Evolutionary conservation across 805 yeast genomes (phyloP), one percentile per base, ranked within the genome.

Genomic region (Ogataea thermomethanolica): DNA sequence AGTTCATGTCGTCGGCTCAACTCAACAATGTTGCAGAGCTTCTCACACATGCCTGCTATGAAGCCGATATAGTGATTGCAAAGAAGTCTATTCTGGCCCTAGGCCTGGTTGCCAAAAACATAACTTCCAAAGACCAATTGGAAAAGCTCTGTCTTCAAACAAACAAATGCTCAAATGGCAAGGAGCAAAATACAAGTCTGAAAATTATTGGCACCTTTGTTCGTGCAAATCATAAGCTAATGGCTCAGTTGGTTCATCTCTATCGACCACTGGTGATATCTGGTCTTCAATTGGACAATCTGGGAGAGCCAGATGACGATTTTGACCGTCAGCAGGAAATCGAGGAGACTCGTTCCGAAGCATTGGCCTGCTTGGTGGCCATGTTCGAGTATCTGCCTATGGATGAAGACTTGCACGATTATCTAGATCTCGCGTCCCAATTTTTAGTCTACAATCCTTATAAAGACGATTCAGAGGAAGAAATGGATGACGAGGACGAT

Each of bases 371-470:
- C 20, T 50, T 76, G 12, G 67, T 61, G 7, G 50, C 63, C 0
- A 59, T 79, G 37, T 57, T 67, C 23, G 65, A 72, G n/a, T 36
- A 36, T 7, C 55, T 74, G 20, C 67, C 69, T 14, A 41, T 58
- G 36, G 61, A 57, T 9, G 44, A 46, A 9, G 58, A 56, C 30
- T 44, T 58, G 11, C 46, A 39, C 9, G 61, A 63, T 3, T 32
- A 65, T 1, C 39, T 73, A 5, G 51, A 48, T 1, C 49, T 65
- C 4, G 49, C 61, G 6, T 39, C 57, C 11, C 50, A 45, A 24
- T 70, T 73, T 38, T 48, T 69, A 15, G 45, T 48, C 15, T 77
- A 72, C 49, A 74, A 76, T 45, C 81, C 81, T 4, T 74, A 74
- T 53, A 43, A 46, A 10, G 63, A 59, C 36, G 61, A 55, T 13